phyloP scores from a whole-genome alignment of 768 basidiomycete species.

The Mycena latifolia region DNA sequence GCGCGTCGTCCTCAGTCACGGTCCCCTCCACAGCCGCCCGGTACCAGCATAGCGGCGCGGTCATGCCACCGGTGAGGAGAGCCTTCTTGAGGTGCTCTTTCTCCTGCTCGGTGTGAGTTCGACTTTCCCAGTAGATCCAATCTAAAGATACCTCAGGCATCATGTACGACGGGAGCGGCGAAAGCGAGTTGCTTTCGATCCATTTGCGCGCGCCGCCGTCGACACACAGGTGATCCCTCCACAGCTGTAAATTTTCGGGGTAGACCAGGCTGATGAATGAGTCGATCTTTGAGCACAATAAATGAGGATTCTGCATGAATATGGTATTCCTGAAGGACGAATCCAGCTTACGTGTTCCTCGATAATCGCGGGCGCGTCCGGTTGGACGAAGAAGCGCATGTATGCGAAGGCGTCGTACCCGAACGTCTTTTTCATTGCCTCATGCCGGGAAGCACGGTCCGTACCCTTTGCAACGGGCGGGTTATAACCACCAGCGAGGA shows the following conservation, averaged over 20 bases:
- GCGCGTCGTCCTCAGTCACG: conserved; percentile 48
- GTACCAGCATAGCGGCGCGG: conserved; percentile 52
- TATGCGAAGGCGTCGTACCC: conserved; percentile 22
- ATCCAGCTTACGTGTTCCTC: conserved; percentile 57
- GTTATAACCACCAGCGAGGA: conserved; percentile 52
- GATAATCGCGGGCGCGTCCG: conserved; percentile 47
- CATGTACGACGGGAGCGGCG: conserved; percentile 4
- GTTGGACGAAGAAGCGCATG: too few species aligned
- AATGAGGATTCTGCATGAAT: conserved; percentile 37
- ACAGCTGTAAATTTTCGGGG: not conserved
- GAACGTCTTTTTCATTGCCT: not conserved
- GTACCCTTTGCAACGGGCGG: conserved; percentile 39
- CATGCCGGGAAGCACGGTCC: conserved; percentile 32
- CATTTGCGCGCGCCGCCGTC: conserved; percentile 15
- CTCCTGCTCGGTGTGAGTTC: not conserved
- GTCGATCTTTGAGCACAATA: conserved; percentile 11
- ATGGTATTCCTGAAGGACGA: conserved; percentile 49
- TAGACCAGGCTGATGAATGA: conserved; percentile 9
- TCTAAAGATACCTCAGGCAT: not conserved
- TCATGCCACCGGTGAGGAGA: conserved; percentile 45
- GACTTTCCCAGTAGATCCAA: not conserved
- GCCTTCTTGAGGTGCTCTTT: not conserved
- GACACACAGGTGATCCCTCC: conserved; percentile 19
- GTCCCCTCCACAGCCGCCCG: too few species aligned
- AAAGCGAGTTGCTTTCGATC: not conserved